Conservation (phyloP, 768 basidiomycete species). For the Rhizopogon roseolus region DNA sequence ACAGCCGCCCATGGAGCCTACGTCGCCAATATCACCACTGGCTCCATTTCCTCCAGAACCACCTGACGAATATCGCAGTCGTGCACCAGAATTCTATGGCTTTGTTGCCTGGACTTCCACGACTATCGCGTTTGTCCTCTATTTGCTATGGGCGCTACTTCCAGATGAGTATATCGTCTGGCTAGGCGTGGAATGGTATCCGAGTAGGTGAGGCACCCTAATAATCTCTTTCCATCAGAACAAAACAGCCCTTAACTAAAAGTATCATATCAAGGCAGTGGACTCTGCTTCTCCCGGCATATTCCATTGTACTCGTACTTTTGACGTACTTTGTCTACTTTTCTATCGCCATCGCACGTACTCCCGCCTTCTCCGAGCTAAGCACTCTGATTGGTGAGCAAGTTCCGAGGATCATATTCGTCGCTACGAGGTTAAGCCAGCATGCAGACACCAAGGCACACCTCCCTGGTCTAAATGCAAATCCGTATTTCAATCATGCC, state of each 20-base stretch:
- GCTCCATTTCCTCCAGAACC: slow-evolving; percentile 36
- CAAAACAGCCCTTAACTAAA: neutral
- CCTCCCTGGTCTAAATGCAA: slow-evolving; percentile 34
- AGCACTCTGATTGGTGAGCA: slow-evolving; percentile 61
- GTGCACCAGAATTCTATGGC: slow-evolving; percentile 85
- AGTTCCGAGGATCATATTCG: slow-evolving; percentile 7
- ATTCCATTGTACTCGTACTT: slow-evolving; percentile 63
- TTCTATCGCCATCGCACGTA: slow-evolving; percentile 64
- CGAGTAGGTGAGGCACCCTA: slow-evolving; percentile 56
- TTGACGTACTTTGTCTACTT: slow-evolving; percentile 77
- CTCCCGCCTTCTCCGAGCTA: slow-evolving; percentile 66
- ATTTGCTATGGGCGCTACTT: slow-evolving; percentile 75
- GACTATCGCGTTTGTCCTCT: slow-evolving; percentile 61
- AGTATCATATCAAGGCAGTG: slow-evolving; percentile 59
- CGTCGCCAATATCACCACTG: slow-evolving; percentile 41
- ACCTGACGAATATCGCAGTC: slow-evolving; percentile 47
- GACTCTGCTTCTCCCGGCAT: slow-evolving; percentile 78
- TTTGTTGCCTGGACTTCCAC: slow-evolving; percentile 85
- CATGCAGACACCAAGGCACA: slow-evolving; percentile 53
- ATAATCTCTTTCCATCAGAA: neutral
- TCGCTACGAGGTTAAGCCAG: slow-evolving; percentile 7
- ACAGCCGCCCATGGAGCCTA: slow-evolving; percentile 22
- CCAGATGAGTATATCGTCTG: slow-evolving; percentile 65
- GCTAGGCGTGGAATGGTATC: slow-evolving; percentile 80
- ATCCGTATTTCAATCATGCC: slow-evolving; percentile 48